These are phyloP conservation scores for Lentithecium fluviatile DNA, from an alignment of 495 filamentous ascomycete species.

Conservation along the genomic window DNA sequence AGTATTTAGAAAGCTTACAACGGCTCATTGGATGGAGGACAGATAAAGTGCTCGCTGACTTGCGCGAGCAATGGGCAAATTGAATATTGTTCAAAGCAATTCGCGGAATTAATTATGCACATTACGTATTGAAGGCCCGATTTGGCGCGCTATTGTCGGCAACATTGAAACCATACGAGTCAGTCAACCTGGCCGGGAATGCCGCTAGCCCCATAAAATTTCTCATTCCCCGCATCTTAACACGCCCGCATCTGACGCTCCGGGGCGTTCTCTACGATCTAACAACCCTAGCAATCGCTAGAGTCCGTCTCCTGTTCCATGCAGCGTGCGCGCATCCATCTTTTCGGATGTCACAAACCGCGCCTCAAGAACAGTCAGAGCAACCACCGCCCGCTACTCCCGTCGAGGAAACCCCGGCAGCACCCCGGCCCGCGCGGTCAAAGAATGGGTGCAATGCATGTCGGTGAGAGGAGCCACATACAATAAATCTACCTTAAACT, in stretches of 20 bases:
- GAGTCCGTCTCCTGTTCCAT: too few relatives aligned
- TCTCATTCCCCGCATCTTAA: too few relatives aligned
- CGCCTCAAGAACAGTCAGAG: background rate
- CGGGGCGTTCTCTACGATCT: too few relatives aligned
- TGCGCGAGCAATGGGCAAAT: slow-evolving; percentile 21
- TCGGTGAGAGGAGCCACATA: background rate
- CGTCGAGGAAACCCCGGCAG: background rate
- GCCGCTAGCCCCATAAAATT: too few relatives aligned
- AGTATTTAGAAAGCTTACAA: slow-evolving; percentile 13
- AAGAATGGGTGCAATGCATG: slow-evolving; percentile 29
- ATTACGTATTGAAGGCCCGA: too few relatives aligned
- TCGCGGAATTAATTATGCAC: too few relatives aligned
- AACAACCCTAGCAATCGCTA: too few relatives aligned
- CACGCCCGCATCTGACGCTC: too few relatives aligned
- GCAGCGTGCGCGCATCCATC: too few relatives aligned
- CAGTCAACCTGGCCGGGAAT: too few relatives aligned
- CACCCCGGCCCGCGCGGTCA: slow-evolving; percentile 15
- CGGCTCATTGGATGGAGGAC: slow-evolving; percentile 18
- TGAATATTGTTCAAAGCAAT: slow-evolving; percentile 5
- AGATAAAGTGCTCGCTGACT: slow-evolving; percentile 13
- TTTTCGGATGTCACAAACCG: slow-evolving; percentile 7
- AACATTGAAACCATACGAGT: too few relatives aligned
- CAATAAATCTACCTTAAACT: background rate
- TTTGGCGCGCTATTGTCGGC: too few relatives aligned
- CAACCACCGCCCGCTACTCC: slow-evolving; percentile 4